Evolutionary conservation across 176 grass and related monocot species (phyloP).

Genomic region (Bolboschoenus planiculmis): DNA sequence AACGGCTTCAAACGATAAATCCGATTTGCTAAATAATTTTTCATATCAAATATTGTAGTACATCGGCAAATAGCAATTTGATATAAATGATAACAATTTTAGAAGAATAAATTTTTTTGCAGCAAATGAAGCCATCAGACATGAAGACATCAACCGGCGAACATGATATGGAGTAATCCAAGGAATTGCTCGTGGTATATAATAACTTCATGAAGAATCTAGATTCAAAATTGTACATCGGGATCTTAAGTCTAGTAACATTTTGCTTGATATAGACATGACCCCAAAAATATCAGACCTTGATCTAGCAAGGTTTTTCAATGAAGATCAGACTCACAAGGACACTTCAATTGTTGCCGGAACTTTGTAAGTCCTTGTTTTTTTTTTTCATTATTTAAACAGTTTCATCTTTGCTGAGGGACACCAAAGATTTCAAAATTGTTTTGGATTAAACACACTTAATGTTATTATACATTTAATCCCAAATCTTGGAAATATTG

Average conservation of each 20-base stretch:
- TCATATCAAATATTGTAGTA: too few species aligned
- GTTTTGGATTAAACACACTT: too few species aligned
- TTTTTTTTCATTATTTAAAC: too few species aligned
- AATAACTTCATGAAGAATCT: conserved; percentile 28
- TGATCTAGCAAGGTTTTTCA: conserved; percentile 22
- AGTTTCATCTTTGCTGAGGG: too few species aligned
- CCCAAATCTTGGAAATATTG: too few species aligned
- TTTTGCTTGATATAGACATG: conserved; percentile 5
- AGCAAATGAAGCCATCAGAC: not conserved
- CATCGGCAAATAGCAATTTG: too few species aligned
- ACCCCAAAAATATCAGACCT: conserved; percentile 27
- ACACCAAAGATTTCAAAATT: too few species aligned
- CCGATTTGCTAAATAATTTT: too few species aligned
- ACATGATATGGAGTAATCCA: conserved; percentile 15
- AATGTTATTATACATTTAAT: too few species aligned
- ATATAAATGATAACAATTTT: too few species aligned
- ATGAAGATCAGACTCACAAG: conserved; percentile 4
- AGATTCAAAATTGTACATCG: conserved; percentile 21
- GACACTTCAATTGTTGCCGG: not conserved
- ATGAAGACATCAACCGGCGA: not conserved
- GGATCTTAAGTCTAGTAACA: conserved; percentile 23
- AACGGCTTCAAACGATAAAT: too few species aligned
- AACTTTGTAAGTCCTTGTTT: not conserved
- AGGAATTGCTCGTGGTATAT: conserved; percentile 17
- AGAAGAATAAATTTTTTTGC: too few species aligned